A percentile compares a stretch with the other conserved stretches of the same genome.
These are phyloP conservation scores for Paecilomyces dactylethromorphus DNA, from an alignment of 2,329 filamentous ascomycete genomes.

Conservation along the genomic window DNA sequence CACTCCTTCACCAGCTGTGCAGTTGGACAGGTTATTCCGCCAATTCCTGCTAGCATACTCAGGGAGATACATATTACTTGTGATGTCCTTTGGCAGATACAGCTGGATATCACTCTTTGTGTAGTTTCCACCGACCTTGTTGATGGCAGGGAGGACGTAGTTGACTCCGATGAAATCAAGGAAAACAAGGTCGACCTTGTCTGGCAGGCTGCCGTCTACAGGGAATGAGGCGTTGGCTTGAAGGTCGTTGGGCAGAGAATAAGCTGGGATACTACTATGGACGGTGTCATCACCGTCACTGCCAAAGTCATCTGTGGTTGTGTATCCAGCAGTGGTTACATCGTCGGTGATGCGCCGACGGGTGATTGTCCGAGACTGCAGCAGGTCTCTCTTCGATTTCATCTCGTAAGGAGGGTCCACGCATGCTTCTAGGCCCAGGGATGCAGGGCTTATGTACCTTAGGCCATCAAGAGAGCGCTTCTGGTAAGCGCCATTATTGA, in stretches of 20 bases:
- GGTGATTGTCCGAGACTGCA: slow-evolving; percentile 11
- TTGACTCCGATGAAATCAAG: slow-evolving; percentile 13
- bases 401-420: slow-evolving; percentile 11
- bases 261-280: slow-evolving; percentile 18
- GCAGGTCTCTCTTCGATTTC: slow-evolving; percentile 2
- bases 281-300: slow-evolving; percentile 26
- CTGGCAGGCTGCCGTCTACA: slow-evolving; percentile 10
- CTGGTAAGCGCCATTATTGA: slow-evolving; percentile 20
- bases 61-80: slow-evolving; percentile 23
- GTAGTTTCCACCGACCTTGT: slow-evolving; percentile 20
- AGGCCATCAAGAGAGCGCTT: slow-evolving; percentile 14
- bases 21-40: slow-evolving; percentile 1
- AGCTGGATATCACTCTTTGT: slow-evolving; percentile 19
- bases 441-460: slow-evolving; percentile 4
- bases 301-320: slow-evolving; percentile 27
- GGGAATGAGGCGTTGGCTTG: slow-evolving; percentile 25
- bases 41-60: slow-evolving; percentile 23
- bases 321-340: slow-evolving; percentile 17
- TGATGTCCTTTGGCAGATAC: slow-evolving; percentile 22
- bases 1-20: background rate
- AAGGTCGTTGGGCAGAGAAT: slow-evolving; percentile 18
- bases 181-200: slow-evolving; percentile 18
- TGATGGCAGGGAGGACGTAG: slow-evolving; percentile 15
- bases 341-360: slow-evolving; percentile 13
- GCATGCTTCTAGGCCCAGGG: slow-evolving; percentile 8